phyloP scores from a whole-genome alignment of 1,139 yeast species.

The Pichia sp. region DNA sequence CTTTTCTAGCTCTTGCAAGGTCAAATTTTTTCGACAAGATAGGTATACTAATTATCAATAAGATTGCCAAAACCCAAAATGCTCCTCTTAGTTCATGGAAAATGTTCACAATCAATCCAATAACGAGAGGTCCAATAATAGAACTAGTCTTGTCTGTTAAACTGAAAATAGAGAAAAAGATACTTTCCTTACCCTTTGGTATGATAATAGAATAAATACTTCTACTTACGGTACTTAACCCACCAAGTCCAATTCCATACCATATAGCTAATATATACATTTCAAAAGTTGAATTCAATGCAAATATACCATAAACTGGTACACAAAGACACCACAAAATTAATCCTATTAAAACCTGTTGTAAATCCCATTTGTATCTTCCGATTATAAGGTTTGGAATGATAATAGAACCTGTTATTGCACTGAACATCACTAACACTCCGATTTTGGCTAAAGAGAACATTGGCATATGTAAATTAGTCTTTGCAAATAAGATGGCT shows the following conservation, averaged over 20 bases:
- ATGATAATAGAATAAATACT: conserved; percentile 58
- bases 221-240: conserved; percentile 57
- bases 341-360: conserved; percentile 43
- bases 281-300: conserved; percentile 44
- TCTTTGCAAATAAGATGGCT: conserved; percentile 62
- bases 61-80: conserved; percentile 49
- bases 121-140: conserved; percentile 58
- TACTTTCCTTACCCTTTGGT: conserved; percentile 63
- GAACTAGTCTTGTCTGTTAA: conserved; percentile 74
- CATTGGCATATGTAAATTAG: conserved; percentile 59
- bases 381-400: conserved; percentile 46
- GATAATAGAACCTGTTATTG: conserved; percentile 53
- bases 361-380: conserved; percentile 36
- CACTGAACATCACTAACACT: conserved; percentile 54
- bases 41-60: conserved; percentile 48
- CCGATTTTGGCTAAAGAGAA: conserved; percentile 56
- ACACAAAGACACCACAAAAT: conserved; percentile 56
- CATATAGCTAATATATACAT: conserved; percentile 60
- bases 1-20: conserved; percentile 49
- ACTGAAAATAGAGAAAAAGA: conserved; percentile 62
- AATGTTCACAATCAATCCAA: conserved; percentile 59
- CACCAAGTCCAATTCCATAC: conserved; percentile 69
- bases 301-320: conserved; percentile 61
- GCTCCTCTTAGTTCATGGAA: conserved; percentile 66
- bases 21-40: conserved; percentile 42